Conservation (phyloP, 805 yeast species). For the Metschnikowia dekortorum region DNA sequence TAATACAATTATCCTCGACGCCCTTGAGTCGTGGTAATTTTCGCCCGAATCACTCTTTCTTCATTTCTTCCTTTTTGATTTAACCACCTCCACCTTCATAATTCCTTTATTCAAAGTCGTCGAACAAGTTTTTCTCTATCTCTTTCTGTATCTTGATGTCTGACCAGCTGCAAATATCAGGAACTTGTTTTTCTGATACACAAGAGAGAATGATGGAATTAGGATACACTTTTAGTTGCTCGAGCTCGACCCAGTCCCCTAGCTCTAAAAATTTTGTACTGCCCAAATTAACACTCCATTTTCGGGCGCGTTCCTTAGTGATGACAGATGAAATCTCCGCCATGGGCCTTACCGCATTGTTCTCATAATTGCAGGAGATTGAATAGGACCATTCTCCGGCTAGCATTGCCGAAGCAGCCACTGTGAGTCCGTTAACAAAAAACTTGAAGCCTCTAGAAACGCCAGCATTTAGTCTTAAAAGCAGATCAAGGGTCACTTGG, state of each 20-base stretch:
- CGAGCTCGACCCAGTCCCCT: slow-evolving; percentile 6
- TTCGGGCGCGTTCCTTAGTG: slow-evolving; percentile 3
- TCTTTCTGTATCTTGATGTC: slow-evolving; percentile 2
- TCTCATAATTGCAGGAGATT: slow-evolving; percentile 7
- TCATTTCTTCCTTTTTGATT: neutral
- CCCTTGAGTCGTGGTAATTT: no score
- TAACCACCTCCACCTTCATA: neutral
- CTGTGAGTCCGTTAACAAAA: neutral
- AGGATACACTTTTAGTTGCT: slow-evolving; percentile 7
- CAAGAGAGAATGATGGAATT: slow-evolving; percentile 11
- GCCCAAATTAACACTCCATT: slow-evolving; percentile 8
- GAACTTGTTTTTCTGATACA: slow-evolving; percentile 11
- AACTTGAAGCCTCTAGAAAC: slow-evolving; percentile 7
- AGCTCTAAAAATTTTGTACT: neutral
- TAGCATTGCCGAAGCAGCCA: neutral
- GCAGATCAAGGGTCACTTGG: slow-evolving; percentile 1
- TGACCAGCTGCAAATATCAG: slow-evolving; percentile 12
- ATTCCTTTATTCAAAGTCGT: neutral
- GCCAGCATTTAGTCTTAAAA: neutral
- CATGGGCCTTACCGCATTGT: slow-evolving; percentile 9
- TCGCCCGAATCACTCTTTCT: no score
- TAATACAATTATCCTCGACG: neutral
- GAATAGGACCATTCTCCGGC: slow-evolving; percentile 4
- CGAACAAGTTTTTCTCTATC: neutral
- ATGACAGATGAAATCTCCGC: slow-evolving; percentile 7